Evolutionary conservation across 148 eudicot species (phyloP).

Genomic region (Fagopyrum tataricum): DNA sequence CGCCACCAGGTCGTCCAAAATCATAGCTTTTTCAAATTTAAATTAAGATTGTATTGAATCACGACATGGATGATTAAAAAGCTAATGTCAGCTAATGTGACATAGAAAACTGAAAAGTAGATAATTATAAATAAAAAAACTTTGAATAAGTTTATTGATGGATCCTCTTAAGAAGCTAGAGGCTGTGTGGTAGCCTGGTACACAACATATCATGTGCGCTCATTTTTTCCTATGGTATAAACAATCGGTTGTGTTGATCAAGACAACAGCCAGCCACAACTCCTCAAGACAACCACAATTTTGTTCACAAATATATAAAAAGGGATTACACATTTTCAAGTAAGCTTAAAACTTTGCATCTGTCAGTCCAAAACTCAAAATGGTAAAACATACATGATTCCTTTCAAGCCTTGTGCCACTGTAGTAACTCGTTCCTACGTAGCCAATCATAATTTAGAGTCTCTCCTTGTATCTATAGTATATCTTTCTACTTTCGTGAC

Average conservation of each 20-base stretch:
- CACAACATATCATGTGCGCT: no score
- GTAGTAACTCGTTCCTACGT: background rate
- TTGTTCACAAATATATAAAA: background rate
- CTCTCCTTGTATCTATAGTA: background rate
- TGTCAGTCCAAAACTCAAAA: background rate
- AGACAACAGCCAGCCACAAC: background rate
- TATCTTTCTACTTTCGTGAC: background rate
- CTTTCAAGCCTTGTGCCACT: background rate
- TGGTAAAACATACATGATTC: background rate
- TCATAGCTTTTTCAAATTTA: no score
- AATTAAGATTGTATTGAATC: no score
- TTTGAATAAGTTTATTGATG: no score
- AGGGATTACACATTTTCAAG: background rate
- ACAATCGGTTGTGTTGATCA: background rate
- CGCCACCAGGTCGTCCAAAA: no score
- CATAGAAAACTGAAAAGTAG: no score
- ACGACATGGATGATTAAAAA: no score
- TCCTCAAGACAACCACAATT: background rate
- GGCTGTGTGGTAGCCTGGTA: background rate
- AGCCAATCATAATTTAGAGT: background rate
- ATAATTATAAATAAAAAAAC: no score
- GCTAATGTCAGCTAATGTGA: no score
- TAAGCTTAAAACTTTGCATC: background rate
- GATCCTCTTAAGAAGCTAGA: no score
- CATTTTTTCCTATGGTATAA: no score